Conservation (phyloP, 2,329 filamentous ascomycete genomes). For the Raffaelea ambrosiae region DNA sequence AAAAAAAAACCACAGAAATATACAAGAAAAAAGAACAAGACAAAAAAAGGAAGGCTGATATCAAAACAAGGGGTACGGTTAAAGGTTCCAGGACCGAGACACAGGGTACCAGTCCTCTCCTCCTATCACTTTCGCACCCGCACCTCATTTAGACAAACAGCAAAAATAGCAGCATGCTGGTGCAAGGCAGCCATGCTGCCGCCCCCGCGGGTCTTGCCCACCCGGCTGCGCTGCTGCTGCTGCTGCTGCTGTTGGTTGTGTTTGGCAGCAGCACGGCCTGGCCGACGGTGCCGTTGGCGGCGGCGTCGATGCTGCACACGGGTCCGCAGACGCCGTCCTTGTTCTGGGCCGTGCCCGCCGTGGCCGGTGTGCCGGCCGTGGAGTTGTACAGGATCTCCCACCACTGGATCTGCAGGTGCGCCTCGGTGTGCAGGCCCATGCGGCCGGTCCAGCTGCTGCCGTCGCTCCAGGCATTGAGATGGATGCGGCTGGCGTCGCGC, state of each 20-base stretch:
- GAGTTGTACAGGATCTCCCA: conserved; percentile 51
- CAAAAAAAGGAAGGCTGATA: too few relatives aligned
- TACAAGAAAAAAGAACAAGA: too few relatives aligned
- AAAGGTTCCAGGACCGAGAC: too few relatives aligned
- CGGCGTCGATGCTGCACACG: conserved; percentile 13
- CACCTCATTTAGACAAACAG: too few relatives aligned
- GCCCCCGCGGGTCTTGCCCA: not conserved
- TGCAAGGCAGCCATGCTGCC: not conserved
- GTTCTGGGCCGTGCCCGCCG: not conserved
- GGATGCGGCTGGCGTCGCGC: conserved; percentile 39
- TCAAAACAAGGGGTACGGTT: too few relatives aligned
- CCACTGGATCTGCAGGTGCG: conserved; percentile 53
- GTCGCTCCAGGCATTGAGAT: conserved; percentile 54
- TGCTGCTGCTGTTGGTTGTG: not conserved
- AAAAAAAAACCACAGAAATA: too few relatives aligned
- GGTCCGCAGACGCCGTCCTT: conserved; percentile 12
- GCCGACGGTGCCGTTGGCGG: not conserved
- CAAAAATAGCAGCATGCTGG: not conserved
- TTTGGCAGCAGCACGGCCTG: conserved; percentile 4
- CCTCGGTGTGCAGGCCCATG: conserved; percentile 41
- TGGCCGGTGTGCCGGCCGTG: conserved; percentile 17
- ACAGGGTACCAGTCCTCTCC: too few relatives aligned
- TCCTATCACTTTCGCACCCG: too few relatives aligned
- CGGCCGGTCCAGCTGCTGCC: conserved; percentile 52
- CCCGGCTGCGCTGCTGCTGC: not conserved